These are phyloP conservation scores for Trichocomaceae sp. DNA, from an alignment of 2,329 filamentous ascomycete species.

Conservation along the genomic window DNA sequence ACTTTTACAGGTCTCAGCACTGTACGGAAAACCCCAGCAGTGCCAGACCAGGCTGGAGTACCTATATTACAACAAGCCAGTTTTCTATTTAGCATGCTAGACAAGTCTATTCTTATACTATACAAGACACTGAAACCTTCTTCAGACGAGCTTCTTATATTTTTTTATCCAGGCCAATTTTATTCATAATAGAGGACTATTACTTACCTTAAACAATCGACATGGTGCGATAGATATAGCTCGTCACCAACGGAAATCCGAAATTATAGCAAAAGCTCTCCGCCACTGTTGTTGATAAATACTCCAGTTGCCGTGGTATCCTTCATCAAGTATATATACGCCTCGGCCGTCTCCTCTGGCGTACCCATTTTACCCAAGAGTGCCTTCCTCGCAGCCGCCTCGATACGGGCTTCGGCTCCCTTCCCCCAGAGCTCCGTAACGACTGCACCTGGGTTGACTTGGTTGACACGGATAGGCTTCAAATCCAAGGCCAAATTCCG, in stretches of 20 bases:
- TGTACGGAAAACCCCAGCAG: no score
- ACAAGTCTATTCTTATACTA: constrained; percentile 40
- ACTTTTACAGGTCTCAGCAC: no score
- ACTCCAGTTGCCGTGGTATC: constrained; percentile 28
- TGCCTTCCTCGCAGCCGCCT: constrained; percentile 15
- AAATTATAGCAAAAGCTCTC: constrained; percentile 24
- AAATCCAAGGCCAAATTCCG: constrained; percentile 57
- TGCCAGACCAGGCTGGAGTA: no score
- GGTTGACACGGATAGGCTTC: constrained; percentile 57
- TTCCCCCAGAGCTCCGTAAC: constrained; percentile 42
- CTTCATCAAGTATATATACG: constrained; percentile 42
- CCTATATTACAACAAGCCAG: no score
- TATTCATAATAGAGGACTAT: constrained; percentile 45
- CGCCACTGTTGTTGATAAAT: constrained; percentile 37
- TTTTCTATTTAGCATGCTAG: constrained; percentile 46
- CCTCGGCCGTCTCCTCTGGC: constrained; percentile 42
- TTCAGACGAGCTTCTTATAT: constrained; percentile 30
- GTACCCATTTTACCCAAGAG: constrained; percentile 31
- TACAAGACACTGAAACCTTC: constrained; percentile 32
- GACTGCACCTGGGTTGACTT: constrained; percentile 51
- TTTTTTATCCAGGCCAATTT: constrained; percentile 46
- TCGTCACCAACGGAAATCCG: constrained; percentile 31
- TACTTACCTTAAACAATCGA: constrained; percentile 45
- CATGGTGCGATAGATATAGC: constrained; percentile 49
- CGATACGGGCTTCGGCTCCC: constrained; percentile 18